Percentiles rank a stretch among this genome's conserved stretches.
Evolutionary conservation across 163 green algal genomes (phyloP).

Genomic region (Coccomyxa subellipsoidea): DNA sequence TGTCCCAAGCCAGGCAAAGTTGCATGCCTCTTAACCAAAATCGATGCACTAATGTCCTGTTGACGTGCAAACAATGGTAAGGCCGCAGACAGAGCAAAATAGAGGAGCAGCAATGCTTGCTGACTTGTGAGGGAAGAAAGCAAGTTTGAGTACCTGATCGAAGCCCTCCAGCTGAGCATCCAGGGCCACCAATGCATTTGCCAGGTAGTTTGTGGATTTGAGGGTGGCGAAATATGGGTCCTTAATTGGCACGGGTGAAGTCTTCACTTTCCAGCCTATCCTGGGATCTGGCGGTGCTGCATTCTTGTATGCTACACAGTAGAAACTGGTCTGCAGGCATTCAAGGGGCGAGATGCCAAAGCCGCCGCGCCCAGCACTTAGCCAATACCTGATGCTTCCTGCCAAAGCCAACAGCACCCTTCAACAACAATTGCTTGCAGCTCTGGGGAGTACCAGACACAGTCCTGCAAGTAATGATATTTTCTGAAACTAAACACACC

Average conservation of each 20-base stretch:
- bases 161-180: slow-evolving; percentile 57
- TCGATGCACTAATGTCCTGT: too few relatives aligned
- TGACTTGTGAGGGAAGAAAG: too few relatives aligned
- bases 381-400: slow-evolving; percentile 79
- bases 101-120: background rate
- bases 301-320: slow-evolving; percentile 49
- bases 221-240: slow-evolving; percentile 51
- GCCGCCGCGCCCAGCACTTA: slow-evolving; percentile 68
- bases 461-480: too few relatives aligned
- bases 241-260: slow-evolving; percentile 56
- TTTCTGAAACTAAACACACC: too few relatives aligned
- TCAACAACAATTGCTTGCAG: background rate
- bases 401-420: slow-evolving; percentile 7
- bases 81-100: background rate
- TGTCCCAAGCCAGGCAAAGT: too few relatives aligned
- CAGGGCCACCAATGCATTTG: slow-evolving; percentile 57
- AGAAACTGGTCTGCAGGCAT: slow-evolving; percentile 56
- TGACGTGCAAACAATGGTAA: too few relatives aligned
- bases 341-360: slow-evolving; percentile 61
- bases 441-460: background rate
- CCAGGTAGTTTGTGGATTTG: slow-evolving; percentile 77
- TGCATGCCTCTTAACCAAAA: too few relatives aligned
- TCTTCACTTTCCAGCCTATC: slow-evolving; percentile 43
- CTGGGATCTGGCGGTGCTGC: background rate
- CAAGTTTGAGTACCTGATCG: slow-evolving; percentile 46